Percentiles rank a stretch among this genome's conserved stretches.
Evolutionary conservation across 495 filamentous ascomycete species (phyloP).

Genomic region (Annulohypoxylon bovei): DNA sequence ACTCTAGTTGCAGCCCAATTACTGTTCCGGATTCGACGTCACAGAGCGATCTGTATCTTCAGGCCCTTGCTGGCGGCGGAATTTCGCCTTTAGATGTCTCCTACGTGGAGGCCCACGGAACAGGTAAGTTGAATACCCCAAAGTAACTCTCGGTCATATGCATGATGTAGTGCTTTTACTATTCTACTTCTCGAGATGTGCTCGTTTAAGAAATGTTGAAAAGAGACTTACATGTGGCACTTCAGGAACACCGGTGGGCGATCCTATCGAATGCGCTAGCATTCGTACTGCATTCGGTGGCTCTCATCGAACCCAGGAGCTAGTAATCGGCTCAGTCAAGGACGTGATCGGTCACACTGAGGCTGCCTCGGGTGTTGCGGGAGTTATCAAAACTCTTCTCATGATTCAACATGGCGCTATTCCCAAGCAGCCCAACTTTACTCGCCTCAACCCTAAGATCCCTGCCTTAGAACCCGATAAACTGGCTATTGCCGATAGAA

Average conservation of each 20-base stretch:
- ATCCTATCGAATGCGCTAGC: conserved; percentile 56
- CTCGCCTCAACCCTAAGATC: conserved; percentile 55
- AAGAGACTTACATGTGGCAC: background rate
- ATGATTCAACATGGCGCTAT: conserved; percentile 60
- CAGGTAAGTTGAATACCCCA: conserved; percentile 32
- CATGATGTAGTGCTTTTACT: background rate
- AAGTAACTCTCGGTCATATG: background rate
- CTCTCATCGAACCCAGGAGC: conserved; percentile 27
- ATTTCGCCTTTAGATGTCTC: conserved; percentile 29
- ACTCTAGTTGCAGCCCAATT: conserved; percentile 45
- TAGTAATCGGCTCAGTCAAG: conserved; percentile 60
- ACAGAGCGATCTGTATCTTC: conserved; percentile 46
- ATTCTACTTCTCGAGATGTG: background rate
- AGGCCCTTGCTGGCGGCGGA: conserved; percentile 30
- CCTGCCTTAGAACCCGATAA: conserved; percentile 46
- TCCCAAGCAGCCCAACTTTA: conserved; percentile 56
- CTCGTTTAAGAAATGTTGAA: background rate
- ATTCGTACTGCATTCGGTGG: conserved; percentile 50
- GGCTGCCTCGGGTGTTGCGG: conserved; percentile 55
- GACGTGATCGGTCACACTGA: conserved; percentile 63
- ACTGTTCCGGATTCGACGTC: conserved; percentile 51
- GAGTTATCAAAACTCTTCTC: conserved; percentile 58
- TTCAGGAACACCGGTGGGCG: conserved; percentile 57
- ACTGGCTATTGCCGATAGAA: conserved; percentile 40
- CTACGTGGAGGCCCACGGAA: conserved; percentile 59